phyloP scores from a whole-genome alignment of 2,329 filamentous ascomycete species.

The Corinectria fuckeliana region DNA sequence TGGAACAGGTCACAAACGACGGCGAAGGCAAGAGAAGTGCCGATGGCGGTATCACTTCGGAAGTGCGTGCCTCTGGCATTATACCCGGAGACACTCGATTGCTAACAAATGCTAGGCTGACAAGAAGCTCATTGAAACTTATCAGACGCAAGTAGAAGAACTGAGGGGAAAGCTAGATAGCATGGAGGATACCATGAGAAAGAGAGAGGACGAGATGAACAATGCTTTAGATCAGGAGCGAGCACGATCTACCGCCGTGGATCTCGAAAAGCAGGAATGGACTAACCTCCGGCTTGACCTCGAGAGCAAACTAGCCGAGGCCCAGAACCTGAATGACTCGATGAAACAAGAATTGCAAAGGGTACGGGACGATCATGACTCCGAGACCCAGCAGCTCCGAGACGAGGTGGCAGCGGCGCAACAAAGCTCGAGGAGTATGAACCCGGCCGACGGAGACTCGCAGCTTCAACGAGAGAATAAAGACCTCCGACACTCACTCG shows the following conservation, averaged over 20 bases:
- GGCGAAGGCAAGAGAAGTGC: constrained; percentile 42
- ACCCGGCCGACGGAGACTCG: constrained; percentile 48
- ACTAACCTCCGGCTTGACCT: constrained; percentile 69
- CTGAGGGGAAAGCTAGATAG: constrained; percentile 75
- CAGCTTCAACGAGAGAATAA: constrained; percentile 74
- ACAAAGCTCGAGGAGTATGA: constrained; percentile 36
- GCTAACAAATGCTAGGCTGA: constrained; percentile 58
- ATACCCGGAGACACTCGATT: neutral
- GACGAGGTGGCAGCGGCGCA: constrained; percentile 65
- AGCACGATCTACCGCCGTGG: constrained; percentile 56
- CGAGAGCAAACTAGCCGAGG: constrained; percentile 76
- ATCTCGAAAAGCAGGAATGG: constrained; percentile 74
- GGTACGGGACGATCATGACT: constrained; percentile 71
- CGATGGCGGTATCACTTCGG: constrained; percentile 41
- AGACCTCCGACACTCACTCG: constrained; percentile 67
- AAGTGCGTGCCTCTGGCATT: constrained; percentile 44
- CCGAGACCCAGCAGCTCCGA: constrained; percentile 67
- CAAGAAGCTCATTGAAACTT: constrained; percentile 77
- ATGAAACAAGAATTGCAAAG: constrained; percentile 81
- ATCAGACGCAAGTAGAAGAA: constrained; percentile 77
- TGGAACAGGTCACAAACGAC: constrained; percentile 39
- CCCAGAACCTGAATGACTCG: constrained; percentile 78
- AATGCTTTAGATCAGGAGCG: constrained; percentile 65
- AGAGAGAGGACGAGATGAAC: constrained; percentile 70
- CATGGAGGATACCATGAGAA: constrained; percentile 72